Evolutionary conservation across 352 stramenopile genomes (phyloP).

Genomic region (Phytophthora sp.): DNA sequence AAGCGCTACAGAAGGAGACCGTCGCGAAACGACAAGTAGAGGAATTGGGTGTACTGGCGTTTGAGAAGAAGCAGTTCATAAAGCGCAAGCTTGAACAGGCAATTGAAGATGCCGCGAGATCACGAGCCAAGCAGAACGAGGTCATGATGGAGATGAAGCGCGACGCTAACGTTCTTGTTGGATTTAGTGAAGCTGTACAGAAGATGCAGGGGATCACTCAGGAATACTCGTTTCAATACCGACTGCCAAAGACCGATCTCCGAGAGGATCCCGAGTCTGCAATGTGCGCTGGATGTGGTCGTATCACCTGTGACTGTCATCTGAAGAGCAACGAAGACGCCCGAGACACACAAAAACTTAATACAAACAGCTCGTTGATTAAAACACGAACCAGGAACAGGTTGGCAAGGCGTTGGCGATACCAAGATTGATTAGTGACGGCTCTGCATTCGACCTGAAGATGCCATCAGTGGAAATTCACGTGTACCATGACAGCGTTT

Average conservation of each 20-base stretch:
- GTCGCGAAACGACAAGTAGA: constrained; percentile 50
- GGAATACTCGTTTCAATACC: constrained; percentile 64
- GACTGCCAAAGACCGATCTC: constrained; percentile 63
- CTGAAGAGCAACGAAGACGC: constrained; percentile 19
- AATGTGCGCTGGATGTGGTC: constrained; percentile 59
- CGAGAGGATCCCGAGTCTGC: constrained; percentile 44
- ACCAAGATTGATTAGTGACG: constrained; percentile 38
- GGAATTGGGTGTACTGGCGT: constrained; percentile 62
- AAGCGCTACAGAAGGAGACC: constrained; percentile 40
- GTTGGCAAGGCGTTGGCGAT: constrained; percentile 41
- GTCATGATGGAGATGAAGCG: constrained; percentile 52
- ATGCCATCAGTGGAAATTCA: constrained; percentile 21
- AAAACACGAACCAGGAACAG: constrained; percentile 38
- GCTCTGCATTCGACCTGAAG: constrained; percentile 25
- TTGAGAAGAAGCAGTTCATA: constrained; percentile 58
- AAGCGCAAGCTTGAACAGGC: constrained; percentile 54
- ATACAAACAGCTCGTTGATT: constrained; percentile 16
- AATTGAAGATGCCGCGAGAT: constrained; percentile 48
- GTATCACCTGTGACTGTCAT: constrained; percentile 64
- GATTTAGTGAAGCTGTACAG: constrained; percentile 58
- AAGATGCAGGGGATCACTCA: constrained; percentile 60
- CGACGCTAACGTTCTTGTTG: constrained; percentile 45
- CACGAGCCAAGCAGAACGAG: constrained; percentile 49
- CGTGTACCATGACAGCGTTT: constrained; percentile 9
- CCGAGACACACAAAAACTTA: constrained; percentile 13